Conservation (phyloP, 257 asterid species). For the Solanum tarijense region DNA sequence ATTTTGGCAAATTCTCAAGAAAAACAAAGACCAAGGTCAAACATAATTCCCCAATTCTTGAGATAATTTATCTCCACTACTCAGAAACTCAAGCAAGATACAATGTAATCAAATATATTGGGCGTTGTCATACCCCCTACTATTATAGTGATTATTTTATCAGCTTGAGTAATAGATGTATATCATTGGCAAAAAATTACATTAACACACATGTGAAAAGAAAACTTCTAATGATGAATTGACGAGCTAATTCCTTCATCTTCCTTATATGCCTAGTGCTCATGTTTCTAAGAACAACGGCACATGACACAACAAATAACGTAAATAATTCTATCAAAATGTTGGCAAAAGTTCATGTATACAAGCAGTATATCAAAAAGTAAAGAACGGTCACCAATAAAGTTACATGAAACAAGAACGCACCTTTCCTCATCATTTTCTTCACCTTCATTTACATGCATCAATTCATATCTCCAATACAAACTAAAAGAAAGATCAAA, state of each 20-base stretch:
- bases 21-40: neutral
- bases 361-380: neutral
- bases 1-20: neutral
- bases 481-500: neutral
- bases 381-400: neutral
- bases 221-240: neutral
- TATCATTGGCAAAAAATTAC: neutral
- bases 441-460: neutral
- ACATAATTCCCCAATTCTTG: neutral
- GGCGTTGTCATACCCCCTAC: neutral
- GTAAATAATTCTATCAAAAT: neutral
- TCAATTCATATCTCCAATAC: neutral
- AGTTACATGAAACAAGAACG: neutral
- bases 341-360: neutral
- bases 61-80: neutral
- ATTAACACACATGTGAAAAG: neutral
- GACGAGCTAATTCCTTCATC: neutral
- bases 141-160: neutral
- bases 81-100: neutral
- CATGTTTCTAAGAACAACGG: neutral
- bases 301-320: neutral
- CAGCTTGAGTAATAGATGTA: neutral
- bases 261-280: neutral
- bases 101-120: neutral
- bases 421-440: neutral